Conservation (phyloP, 768 basidiomycete species). For the Podaxis sp. region DNA sequence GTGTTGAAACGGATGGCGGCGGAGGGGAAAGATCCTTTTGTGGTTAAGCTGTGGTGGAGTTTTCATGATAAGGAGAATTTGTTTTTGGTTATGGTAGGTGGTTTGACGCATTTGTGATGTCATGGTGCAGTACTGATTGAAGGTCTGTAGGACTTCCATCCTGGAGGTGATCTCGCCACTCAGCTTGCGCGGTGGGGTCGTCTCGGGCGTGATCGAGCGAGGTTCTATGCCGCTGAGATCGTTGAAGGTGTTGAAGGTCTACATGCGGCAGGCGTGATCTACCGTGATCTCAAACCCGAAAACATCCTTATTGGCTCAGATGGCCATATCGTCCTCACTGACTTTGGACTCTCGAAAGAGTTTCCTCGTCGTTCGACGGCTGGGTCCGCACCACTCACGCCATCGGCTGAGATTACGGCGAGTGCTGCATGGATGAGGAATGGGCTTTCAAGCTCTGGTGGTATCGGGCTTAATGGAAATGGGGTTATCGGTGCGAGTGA, state of each 20-base stretch:
- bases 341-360: constrained; percentile 94
- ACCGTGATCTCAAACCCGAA: constrained; percentile 96
- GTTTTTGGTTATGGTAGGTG: constrained; percentile 87
- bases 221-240: constrained; percentile 97
- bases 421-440: constrained; percentile 68
- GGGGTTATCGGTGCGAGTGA: background rate
- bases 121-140: background rate
- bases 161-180: constrained; percentile 94
- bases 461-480: background rate
- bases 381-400: constrained; percentile 53
- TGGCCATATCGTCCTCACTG: constrained; percentile 95
- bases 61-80: constrained; percentile 98
- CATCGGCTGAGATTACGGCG: constrained; percentile 51
- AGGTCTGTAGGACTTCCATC: constrained; percentile 74
- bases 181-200: constrained; percentile 96
- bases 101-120: constrained; percentile 9
- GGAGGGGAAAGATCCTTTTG: constrained; percentile 84
- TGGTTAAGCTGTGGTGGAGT: constrained; percentile 94
- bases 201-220: constrained; percentile 86
- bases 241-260: constrained; percentile 95
- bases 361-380: constrained; percentile 55
- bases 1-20: constrained; percentile 94
- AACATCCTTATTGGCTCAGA: constrained; percentile 92
- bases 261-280: constrained; percentile 92
- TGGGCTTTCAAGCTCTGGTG: constrained; percentile 18